Conservation (phyloP, 2,329 filamentous ascomycete species). For the Trichoderma breve region DNA sequence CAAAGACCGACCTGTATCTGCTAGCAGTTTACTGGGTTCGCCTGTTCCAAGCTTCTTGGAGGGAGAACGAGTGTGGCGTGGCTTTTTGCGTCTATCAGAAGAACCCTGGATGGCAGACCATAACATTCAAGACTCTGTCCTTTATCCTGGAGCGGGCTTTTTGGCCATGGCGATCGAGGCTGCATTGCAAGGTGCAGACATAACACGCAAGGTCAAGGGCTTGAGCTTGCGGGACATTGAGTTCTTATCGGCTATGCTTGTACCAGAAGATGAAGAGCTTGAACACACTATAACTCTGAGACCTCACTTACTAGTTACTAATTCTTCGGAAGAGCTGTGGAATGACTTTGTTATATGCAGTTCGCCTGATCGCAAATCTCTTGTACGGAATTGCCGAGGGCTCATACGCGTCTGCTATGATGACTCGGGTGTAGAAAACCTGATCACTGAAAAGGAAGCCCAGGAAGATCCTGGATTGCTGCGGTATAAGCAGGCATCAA, state of each 20-base stretch:
- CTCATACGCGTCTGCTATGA: neutral
- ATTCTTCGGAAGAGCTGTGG: neutral
- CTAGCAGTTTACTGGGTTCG: neutral
- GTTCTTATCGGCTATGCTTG: neutral
- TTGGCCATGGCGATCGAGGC: neutral
- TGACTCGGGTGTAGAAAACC: neutral
- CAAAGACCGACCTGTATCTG: neutral
- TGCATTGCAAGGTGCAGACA: neutral
- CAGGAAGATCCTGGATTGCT: neutral
- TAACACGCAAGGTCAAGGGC: neutral
- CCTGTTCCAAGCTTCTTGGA: neutral
- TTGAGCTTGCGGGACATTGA: neutral
- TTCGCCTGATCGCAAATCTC: neutral
- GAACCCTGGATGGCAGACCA: neutral
- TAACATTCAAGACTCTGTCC: neutral
- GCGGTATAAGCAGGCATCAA: neutral
- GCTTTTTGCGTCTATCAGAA: neutral
- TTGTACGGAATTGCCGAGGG: neutral
- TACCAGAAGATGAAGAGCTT: neutral
- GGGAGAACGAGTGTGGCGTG: neutral
- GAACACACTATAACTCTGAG: neutral
- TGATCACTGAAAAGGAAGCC: neutral
- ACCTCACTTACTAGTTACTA: neutral
- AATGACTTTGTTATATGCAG: neutral
- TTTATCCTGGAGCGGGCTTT: neutral